A percentile compares a stretch with the other conserved stretches of the same genome.
These are phyloP conservation scores for Fusarium drepaniforme DNA, from an alignment of 2,329 filamentous ascomycete species.

Conservation along the genomic window DNA sequence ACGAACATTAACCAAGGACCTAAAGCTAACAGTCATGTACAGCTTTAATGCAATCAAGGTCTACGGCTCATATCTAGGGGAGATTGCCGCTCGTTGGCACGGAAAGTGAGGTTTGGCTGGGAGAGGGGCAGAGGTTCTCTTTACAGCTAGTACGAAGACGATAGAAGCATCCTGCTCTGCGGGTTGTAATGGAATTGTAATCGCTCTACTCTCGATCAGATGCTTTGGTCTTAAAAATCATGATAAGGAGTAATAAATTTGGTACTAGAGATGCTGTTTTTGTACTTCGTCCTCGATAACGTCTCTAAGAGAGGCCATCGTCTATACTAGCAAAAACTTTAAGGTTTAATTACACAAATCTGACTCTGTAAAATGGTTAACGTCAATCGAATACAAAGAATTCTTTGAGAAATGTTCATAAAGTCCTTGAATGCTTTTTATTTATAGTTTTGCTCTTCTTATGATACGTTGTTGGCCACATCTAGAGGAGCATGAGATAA, in stretches of 20 bases:
- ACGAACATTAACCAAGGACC: rapidly evolving
- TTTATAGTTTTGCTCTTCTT: neutral
- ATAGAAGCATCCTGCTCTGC: neutral
- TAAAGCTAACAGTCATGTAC: neutral
- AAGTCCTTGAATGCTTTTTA: neutral
- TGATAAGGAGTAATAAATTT: no score
- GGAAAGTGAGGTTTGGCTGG: neutral
- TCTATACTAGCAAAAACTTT: no score
- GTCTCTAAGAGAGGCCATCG: no score
- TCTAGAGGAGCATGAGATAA: neutral
- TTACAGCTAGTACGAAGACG: no score
- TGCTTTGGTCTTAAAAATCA: neutral
- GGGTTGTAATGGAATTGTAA: neutral
- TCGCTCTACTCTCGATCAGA: neutral
- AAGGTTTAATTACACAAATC: no score
- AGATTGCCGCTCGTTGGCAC: neutral
- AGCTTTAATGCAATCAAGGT: neutral
- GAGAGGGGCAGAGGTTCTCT: neutral
- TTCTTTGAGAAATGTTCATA: neutral
- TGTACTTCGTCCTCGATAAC: no score
- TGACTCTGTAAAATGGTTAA: neutral
- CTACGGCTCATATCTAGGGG: neutral
- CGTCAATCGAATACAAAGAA: no score
- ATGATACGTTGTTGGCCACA: neutral
- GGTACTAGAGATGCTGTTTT: no score